Evolutionary conservation across 1,284 basidiomycete genomes (phyloP), one percentile per base, ranked within the genome.

Genomic region (Amylostereum areolatum): DNA sequence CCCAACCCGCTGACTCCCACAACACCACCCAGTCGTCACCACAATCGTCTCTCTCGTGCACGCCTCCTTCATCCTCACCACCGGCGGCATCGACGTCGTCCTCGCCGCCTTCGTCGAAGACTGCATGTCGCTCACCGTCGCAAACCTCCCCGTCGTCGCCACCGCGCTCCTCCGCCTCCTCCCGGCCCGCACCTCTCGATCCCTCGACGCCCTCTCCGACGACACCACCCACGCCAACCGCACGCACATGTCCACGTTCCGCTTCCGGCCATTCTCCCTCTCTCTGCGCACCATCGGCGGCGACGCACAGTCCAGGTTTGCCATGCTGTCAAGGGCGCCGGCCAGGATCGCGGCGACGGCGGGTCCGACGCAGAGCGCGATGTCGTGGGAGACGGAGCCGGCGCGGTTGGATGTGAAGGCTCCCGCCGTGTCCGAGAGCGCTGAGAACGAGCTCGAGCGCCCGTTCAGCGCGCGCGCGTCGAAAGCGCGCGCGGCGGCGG

Each of bases 21-120:
- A 18, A 18, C 18, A 18, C 4, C 25, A 18, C 31, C 28, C 37
- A 56, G 52, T 69, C 41, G 53, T 66, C 12, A 70, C 68, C 4
- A 70, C 67, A 1, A 59, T 69, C 43, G 70, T 70, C 9, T 70
- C 69, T 12, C 58, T 73, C 36, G 67, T 72, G 3, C 71, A 73
- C 47, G 67, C 64, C 1, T 58, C 59, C 2, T 66, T 64, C 50
- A 69, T 72, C 48, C 56, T 73, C 47, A 59, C 53, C 18, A 52
- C 48, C 27, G 63, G 62, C 28, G 67, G 63, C 11, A 60, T 62
- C 36, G 59, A 59, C 31, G 67, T 69, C 10, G 43, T 72, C 41
- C 63, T 73, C 35, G 62, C 66, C 6, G 70, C 68, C 0, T 52
- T 72, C 29, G 68, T 72, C 33, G 72, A 73, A 61, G 67, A 71